Evolutionary conservation across 2,329 filamentous ascomycete species (phyloP).

Genomic region (Geosmithia morbida): DNA sequence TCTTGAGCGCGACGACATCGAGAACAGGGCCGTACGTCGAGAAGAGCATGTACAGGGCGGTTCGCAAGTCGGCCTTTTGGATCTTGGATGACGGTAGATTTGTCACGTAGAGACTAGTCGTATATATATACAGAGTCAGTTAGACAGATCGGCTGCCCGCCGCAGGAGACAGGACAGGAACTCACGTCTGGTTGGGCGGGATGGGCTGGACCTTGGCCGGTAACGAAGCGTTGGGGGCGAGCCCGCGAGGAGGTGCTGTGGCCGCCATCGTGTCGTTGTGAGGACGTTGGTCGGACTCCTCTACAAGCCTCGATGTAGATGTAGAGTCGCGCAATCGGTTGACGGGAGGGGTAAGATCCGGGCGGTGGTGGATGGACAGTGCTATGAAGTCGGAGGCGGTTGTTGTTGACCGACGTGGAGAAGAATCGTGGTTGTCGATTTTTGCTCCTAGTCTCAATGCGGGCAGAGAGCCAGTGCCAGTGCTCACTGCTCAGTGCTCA

Average conservation of each 20-base stretch:
- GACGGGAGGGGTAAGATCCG: neutral
- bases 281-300: too few relatives aligned
- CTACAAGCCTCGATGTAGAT: too few relatives aligned
- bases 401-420: neutral
- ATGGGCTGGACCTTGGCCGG: constrained; percentile 37
- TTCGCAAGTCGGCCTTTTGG: constrained; percentile 74
- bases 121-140: constrained; percentile 2
- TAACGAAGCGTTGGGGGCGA: constrained; percentile 25
- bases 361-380: neutral
- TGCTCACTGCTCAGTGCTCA: neutral
- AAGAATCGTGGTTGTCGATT: neutral
- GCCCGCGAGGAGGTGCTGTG: constrained; percentile 22
- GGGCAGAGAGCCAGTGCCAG: neutral
- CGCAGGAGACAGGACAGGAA: constrained; percentile 7
- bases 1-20: constrained; percentile 82
- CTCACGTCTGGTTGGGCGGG: constrained; percentile 65
- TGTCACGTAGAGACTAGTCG: constrained; percentile 63
- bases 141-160: neutral
- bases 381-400: neutral
- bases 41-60: constrained; percentile 83
- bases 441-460: neutral
- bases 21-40: constrained; percentile 86
- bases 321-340: neutral
- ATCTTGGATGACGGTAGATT: constrained; percentile 81
- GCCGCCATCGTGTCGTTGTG: constrained; percentile 15